Evolutionary conservation across 257 asterid species (phyloP).

Genomic region (Scutellaria barbata): DNA sequence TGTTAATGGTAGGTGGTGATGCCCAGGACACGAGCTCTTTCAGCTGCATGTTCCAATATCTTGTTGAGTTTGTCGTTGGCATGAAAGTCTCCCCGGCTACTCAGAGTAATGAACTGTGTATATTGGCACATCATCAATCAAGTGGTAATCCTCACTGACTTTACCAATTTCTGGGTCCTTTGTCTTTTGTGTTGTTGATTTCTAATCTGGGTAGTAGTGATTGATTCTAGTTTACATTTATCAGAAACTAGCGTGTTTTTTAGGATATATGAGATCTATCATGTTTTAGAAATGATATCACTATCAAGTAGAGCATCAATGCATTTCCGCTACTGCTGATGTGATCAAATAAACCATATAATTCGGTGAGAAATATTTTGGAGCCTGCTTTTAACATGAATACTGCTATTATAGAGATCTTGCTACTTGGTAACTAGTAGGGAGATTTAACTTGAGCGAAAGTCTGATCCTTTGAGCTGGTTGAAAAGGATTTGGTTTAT

Average conservation of each 20-base stretch:
- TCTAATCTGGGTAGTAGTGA: background rate
- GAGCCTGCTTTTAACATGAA: slow-evolving; percentile 5
- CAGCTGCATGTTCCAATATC: slow-evolving; percentile 75
- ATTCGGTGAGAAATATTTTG: background rate
- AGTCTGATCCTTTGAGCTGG: background rate
- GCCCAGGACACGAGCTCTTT: slow-evolving; percentile 43
- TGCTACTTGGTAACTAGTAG: background rate
- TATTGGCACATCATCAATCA: slow-evolving; percentile 65
- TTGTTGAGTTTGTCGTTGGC: slow-evolving; percentile 67
- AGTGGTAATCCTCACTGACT: slow-evolving; percentile 61
- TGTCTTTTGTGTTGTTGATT: background rate
- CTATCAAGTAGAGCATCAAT: background rate
- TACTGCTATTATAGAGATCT: slow-evolving; percentile 2
- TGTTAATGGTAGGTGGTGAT: slow-evolving; percentile 49
- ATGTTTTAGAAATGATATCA: background rate
- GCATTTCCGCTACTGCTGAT: background rate
- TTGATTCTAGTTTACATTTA: background rate
- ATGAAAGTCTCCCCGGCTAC: slow-evolving; percentile 59
- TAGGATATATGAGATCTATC: background rate
- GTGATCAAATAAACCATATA: background rate
- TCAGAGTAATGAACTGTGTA: slow-evolving; percentile 53
- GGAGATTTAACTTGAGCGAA: background rate
- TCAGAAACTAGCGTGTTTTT: background rate
- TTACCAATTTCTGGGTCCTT: slow-evolving; percentile 18
- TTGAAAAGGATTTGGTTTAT: slow-evolving; percentile 11